Evolutionary conservation across 495 filamentous ascomycete species (phyloP).

Genomic region (Barbatosphaeria neglecta): DNA sequence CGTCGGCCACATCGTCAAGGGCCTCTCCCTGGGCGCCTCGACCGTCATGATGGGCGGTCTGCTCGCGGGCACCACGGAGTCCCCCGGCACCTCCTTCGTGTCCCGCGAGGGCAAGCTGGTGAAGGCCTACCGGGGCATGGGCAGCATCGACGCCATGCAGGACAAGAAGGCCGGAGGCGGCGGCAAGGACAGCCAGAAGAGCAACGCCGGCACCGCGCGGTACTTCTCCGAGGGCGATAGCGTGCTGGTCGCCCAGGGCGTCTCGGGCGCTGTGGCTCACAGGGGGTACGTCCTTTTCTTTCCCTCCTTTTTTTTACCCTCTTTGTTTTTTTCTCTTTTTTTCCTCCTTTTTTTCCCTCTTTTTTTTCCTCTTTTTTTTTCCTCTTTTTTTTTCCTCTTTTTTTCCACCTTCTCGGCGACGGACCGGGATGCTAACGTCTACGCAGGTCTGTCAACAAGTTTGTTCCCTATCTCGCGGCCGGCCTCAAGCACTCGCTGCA

Average conservation of each 20-base stretch:
- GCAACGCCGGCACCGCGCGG: slow-evolving; percentile 90
- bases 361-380: background rate
- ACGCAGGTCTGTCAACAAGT: slow-evolving; percentile 67
- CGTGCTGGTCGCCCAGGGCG: slow-evolving; percentile 92
- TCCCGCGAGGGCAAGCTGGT: slow-evolving; percentile 91
- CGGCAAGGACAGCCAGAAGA: slow-evolving; percentile 62
- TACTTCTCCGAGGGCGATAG: slow-evolving; percentile 97
- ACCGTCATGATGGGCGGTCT: slow-evolving; percentile 99
- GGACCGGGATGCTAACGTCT: slow-evolving; percentile 9
- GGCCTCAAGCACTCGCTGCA: slow-evolving; percentile 95
- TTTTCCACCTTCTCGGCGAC: background rate
- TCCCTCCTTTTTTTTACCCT: background rate
- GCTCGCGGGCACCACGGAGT: slow-evolving; percentile 93
- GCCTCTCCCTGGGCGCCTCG: slow-evolving; percentile 82
- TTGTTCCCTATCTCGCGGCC: slow-evolving; percentile 87
- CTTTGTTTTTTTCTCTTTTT: background rate
- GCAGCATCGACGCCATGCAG: slow-evolving; percentile 97
- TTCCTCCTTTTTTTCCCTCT: background rate
- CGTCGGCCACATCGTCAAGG: slow-evolving; percentile 97
- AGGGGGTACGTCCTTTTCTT: slow-evolving; percentile 35
- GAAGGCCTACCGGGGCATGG: slow-evolving; percentile 99
- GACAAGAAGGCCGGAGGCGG: slow-evolving; percentile 77
- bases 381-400: background rate
- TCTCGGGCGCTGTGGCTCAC: slow-evolving; percentile 58
- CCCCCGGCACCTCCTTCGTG: slow-evolving; percentile 92